Base-by-base conservation (phyloP, 257 asterid species). In the Jacaranda copaia region DNA sequence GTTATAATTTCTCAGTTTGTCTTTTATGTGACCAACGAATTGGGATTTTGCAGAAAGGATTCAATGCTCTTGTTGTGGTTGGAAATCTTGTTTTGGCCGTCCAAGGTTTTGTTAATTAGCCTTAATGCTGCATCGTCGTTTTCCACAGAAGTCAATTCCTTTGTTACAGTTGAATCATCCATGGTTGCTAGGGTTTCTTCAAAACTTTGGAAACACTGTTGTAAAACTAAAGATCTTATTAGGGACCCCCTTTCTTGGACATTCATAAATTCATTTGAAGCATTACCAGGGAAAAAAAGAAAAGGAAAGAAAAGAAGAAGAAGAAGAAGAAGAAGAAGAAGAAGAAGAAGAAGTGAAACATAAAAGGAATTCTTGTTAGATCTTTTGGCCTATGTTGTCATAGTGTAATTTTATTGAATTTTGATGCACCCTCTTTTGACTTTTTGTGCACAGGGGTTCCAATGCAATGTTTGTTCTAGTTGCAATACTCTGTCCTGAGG, bases 171-270 rank as follows among this genome's bases (percentile, higher is more conserved):
- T 16, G 14, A 16, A 38, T 45, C 38, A 4, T 11, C 11, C 16
- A 45, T 66, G 25, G 20, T 45, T 38, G 16, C 49, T 66, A 74
- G 76, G 80, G 66, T 68, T 74, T 68, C 73, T 66, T 46, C 56
- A 46, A 48, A 56, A 7, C 70, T 12, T 6, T 15, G 62, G 43
- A 66, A 52, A 14, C 20, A 12, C 13, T 1, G 5, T 39, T 38
- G 5, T 32, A 40, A 19, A 39, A n/a, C 25, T 11, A 48, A 46
- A 62, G 8, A 10, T 60, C 15, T 60, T 8, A 19, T 13, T 12
- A 8, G 10, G 36, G 12, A 59, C 25, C 55, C 53, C 8, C 9
- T n/a, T n/a, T n/a, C 10, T 2, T 14, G 61, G 20, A 51, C 6
- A 6, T n/a, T 15, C 18, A 9, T 52, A 18, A 32, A 43, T 32